Base-by-base conservation (phyloP, 495 filamentous ascomycete species). In the Delitschia confertaspora region DNA sequence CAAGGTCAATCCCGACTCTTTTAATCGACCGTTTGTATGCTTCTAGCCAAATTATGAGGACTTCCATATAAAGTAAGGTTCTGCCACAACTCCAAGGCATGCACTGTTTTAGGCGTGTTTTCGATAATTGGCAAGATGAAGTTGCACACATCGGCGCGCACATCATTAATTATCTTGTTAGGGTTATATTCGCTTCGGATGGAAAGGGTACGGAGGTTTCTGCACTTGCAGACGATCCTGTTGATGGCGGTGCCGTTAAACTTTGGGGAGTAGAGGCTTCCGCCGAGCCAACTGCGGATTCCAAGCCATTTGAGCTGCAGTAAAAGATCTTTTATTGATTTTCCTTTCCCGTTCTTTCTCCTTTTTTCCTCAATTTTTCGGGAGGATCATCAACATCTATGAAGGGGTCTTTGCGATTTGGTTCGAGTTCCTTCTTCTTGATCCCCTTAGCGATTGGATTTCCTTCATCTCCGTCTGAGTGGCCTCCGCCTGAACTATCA, bases 1-100 rank as follows among this genome's bases (percentile, higher is more conserved):
- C 50, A 11, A 53, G 31, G 23, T 53, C 50, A 7, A 53, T 32
- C 3, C 44, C 50, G 4, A 53, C 33, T 22, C 25, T 22, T 18
- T 38, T 6, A 20, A 53, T 37, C 13, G n/a, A 23, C 16, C 30
- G 29, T n/a, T 38, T 48, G 5, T 20, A 8, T 18, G 38, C 13
- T 3, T 22, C 6, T 4, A 53, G 6, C 10, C 35, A 6, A 10
- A 29, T 19, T 0, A 48, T 17, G 25, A 53, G 26, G 8, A 41
- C 20, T 18, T 18, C n/a, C 23, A 53, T 5, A 14, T 35, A 49
- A 7, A 20, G 18, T 6, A 45, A 3, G 19, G 33, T 27, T 7
- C 3, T 23, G 33, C 22, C 47, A 24, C 16, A 51, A 22, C 33
- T 51, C 47, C 6, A 49, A 22, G 7, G 29, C 24, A 6, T 18